These are phyloP conservation scores for Stramenopiles sp. DNA, from an alignment of 352 stramenopile genomes.

Conservation along the genomic window DNA sequence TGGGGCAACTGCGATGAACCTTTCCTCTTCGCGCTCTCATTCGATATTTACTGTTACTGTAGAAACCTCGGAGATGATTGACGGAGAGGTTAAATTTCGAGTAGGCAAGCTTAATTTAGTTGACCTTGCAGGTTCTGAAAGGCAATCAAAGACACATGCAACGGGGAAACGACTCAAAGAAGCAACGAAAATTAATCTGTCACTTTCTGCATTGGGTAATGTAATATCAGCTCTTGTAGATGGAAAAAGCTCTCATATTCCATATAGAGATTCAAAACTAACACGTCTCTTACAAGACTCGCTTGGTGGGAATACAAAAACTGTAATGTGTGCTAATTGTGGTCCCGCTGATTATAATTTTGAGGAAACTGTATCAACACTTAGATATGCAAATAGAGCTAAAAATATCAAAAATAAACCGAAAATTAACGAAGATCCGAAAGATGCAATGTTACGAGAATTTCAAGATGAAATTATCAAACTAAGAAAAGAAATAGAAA, in stretches of 20 bases:
- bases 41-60: constrained; percentile 26
- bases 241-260: constrained; percentile 54
- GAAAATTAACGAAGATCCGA: constrained; percentile 89
- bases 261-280: constrained; percentile 79
- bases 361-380: constrained; percentile 86
- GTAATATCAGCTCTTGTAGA: constrained; percentile 42
- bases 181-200: constrained; percentile 68
- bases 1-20: constrained; percentile 1
- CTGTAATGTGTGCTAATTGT: constrained; percentile 85
- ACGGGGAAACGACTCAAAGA: constrained; percentile 64
- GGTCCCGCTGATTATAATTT: constrained; percentile 89
- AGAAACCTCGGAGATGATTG: constrained; percentile 18
- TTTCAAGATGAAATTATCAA: constrained; percentile 78
- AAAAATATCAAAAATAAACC: constrained; percentile 98
- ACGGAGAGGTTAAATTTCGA: constrained; percentile 15
- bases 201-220: constrained; percentile 56
- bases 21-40: constrained; percentile 2
- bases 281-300: constrained; percentile 78
- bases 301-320: constrained; percentile 78
- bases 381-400: constrained; percentile 87
- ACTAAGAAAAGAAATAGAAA: constrained; percentile 32
- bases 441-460: constrained; percentile 82
- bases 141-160: constrained; percentile 69
- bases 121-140: constrained; percentile 22
- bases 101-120: constrained; percentile 22